phyloP scores from a whole-genome alignment of 1,284 basidiomycete genomes.

The Ceratobasidium sp. region DNA sequence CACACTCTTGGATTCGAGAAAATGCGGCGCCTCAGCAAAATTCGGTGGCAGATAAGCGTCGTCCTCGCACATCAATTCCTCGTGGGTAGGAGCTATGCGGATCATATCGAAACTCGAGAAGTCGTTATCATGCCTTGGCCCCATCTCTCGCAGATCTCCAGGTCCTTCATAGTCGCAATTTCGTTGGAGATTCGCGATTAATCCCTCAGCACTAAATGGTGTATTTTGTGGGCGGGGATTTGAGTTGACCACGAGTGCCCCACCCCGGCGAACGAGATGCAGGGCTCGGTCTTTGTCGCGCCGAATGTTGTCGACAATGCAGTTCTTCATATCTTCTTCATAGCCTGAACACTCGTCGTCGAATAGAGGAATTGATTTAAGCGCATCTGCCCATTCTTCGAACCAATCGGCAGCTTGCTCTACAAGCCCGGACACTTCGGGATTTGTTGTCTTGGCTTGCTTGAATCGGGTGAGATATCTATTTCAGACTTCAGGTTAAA shows the following conservation, averaged over 20 bases:
- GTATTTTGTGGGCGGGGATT: background rate
- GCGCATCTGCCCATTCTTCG: slow-evolving; percentile 59
- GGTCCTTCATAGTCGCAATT: slow-evolving; percentile 65
- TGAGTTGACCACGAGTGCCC: slow-evolving; percentile 5
- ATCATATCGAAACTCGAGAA: slow-evolving; percentile 65
- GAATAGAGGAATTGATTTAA: slow-evolving; percentile 56
- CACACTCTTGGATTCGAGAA: slow-evolving; percentile 64
- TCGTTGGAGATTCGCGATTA: slow-evolving; percentile 53
- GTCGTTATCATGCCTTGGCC: slow-evolving; percentile 75
- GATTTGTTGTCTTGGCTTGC: slow-evolving; percentile 61
- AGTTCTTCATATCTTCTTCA: slow-evolving; percentile 51
- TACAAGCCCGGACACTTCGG: slow-evolving; percentile 59
- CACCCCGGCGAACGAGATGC: slow-evolving; percentile 61
- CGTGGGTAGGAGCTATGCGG: slow-evolving; percentile 68
- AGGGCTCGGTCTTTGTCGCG: slow-evolving; percentile 59
- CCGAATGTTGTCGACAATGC: slow-evolving; percentile 57
- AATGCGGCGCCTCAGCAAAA: slow-evolving; percentile 69
- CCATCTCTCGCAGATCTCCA: slow-evolving; percentile 61
- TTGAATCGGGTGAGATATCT: slow-evolving; percentile 72
- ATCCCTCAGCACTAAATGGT: slow-evolving; percentile 48
- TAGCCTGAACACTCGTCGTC: slow-evolving; percentile 52
- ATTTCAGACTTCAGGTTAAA: slow-evolving; percentile 16
- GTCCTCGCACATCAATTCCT: slow-evolving; percentile 63
- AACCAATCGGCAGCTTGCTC: slow-evolving; percentile 60
- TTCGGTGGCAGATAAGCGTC: slow-evolving; percentile 68